Base-by-base conservation (phyloP, 345 rosid species). In the Erodium maritimum region DNA sequence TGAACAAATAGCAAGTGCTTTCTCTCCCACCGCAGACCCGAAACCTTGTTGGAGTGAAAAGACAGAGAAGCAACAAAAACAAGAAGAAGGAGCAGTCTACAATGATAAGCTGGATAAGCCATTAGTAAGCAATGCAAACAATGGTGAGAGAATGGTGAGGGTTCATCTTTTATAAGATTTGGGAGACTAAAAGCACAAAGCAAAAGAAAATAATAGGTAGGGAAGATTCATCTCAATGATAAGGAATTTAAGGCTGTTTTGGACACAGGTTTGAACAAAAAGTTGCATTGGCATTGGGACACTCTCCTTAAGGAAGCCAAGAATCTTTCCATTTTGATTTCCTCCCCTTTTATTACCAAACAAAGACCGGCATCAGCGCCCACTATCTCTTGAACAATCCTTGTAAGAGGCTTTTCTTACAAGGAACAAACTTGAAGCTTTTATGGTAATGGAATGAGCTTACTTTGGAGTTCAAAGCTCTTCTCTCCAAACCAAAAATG, bases 211-310 rank as follows among this genome's bases (percentile, higher is more conserved):
- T n/a, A n/a, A n/a, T n/a, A n/a, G n/a, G n/a, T n/a, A n/a, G n/a
- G n/a, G 22, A 53, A 48, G 37, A 50, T 12, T 75, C 83, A 80
- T 34, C 64, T 64, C 80, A 74, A 71, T 76, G 73, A 68, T 77
- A 62, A 45, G 76, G 8, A 29, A 29, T 11, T n/a, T 52, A 53
- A 79, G 82, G 81, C 73, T 72, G 77, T 67, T 65, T 69, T 68
- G 69, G 74, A 86, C n/a, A 84, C 86, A 83, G 81, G 90, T 81
- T 87, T 83, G 95, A 90, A 80, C 82, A 77, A 69, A 85, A 66
- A 79, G 80, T 65, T 66, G 55, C 67, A 79, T 83, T 80, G 82
- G 76, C n/a, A n/a, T n/a, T n/a, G n/a, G n/a, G n/a, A n/a, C 81
- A 70, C 58, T 69, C 33, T 79, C 76, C 76, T 71, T 71, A 80